Evolutionary conservation across 495 filamentous ascomycete species (phyloP).

Genomic region (Annulohypoxylon bovei): DNA sequence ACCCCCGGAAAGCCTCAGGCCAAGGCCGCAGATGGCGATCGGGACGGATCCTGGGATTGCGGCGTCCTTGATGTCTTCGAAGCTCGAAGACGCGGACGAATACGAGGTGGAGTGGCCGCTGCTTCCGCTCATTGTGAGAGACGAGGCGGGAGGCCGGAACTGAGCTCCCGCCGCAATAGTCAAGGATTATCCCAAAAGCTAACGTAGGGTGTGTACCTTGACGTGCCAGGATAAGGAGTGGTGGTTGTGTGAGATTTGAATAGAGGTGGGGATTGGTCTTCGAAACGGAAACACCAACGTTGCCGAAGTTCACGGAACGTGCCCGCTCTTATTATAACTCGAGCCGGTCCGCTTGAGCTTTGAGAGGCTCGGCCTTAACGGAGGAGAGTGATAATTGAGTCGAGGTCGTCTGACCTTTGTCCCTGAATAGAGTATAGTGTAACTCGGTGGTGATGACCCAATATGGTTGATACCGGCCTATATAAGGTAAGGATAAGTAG

Average conservation of each 20-base stretch:
- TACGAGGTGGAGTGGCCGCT: constrained; percentile 14
- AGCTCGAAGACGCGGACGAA: constrained; percentile 27
- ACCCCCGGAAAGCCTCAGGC: constrained; percentile 58
- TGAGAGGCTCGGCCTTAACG: constrained; percentile 4
- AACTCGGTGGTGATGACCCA: constrained; percentile 22
- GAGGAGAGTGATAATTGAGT: constrained; percentile 13
- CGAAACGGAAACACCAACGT: background rate
- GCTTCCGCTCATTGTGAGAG: constrained; percentile 22
- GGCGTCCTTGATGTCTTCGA: constrained; percentile 30
- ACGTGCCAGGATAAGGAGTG: constrained; percentile 5
- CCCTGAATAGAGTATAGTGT: constrained; percentile 34
- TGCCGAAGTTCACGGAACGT: constrained; percentile 11
- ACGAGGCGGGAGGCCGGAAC: background rate
- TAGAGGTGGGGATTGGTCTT: constrained; percentile 3
- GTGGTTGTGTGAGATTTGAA: background rate
- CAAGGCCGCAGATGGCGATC: constrained; percentile 63
- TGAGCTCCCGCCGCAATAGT: background rate
- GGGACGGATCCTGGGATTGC: constrained; percentile 11
- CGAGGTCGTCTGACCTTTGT: constrained; percentile 24
- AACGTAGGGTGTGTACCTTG: background rate
- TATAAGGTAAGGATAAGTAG: constrained; percentile 29
- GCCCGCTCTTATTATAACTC: constrained; percentile 23
- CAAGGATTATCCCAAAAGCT: constrained; percentile 19
- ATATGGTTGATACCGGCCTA: constrained; percentile 23
- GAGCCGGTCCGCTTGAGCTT: background rate